phyloP scores from a whole-genome alignment of 2,329 filamentous ascomycete genomes.

The Aspergillus sp. region DNA sequence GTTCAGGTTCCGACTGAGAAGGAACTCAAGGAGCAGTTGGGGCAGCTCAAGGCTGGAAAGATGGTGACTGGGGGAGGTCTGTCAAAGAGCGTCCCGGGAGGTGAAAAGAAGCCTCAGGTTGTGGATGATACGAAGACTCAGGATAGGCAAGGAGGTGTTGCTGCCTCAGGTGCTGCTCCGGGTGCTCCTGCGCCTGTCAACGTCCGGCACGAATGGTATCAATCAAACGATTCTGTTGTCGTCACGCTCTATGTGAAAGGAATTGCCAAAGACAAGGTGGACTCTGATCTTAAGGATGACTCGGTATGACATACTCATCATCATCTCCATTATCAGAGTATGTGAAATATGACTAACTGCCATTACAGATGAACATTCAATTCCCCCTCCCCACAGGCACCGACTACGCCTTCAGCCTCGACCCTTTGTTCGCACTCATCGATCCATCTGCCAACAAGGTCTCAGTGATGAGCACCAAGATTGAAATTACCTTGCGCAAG shows the following conservation, averaged over 20 bases:
- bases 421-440: conserved; percentile 60
- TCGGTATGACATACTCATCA: conserved; percentile 29
- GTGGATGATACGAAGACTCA: background rate
- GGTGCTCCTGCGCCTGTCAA: conserved; percentile 40
- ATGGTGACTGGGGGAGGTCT: conserved; percentile 1
- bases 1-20: conserved; percentile 37
- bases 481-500: conserved; percentile 70
- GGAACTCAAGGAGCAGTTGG: conserved; percentile 29
- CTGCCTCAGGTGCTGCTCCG: conserved; percentile 1
- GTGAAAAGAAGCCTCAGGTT: background rate
- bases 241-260: conserved; percentile 60
- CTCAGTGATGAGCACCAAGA: conserved; percentile 65
- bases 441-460: conserved; percentile 53
- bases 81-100: background rate
- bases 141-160: background rate
- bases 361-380: conserved; percentile 44
- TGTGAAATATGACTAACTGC: background rate
- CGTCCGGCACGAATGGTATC: conserved; percentile 62
- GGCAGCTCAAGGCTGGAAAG: conserved; percentile 22
- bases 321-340: background rate
- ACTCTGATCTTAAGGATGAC: conserved; percentile 44
- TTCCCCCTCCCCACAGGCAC: conserved; percentile 50
- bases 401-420: conserved; percentile 54
- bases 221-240: conserved; percentile 52
- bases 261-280: conserved; percentile 49